A percentile compares a stretch with the other conserved stretches of the same genome.
Evolutionary conservation across 2,329 filamentous ascomycete species (phyloP).

Genomic region (Diaporthe vexans): DNA sequence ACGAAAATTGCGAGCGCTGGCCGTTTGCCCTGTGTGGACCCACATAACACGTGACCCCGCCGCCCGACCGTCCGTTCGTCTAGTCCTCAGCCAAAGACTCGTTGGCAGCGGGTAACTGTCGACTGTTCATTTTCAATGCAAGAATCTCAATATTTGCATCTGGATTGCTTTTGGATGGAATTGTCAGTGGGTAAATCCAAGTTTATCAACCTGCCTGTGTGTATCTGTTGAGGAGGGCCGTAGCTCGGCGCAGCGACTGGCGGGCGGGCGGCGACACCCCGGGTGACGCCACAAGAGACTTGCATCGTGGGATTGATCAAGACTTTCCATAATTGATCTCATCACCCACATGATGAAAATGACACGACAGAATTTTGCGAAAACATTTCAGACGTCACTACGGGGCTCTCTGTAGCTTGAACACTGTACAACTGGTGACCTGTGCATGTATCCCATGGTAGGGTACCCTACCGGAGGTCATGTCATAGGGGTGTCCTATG

Average conservation of each 20-base stretch:
- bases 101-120: too few relatives aligned
- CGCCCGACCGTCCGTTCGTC: not conserved
- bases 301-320: too few relatives aligned
- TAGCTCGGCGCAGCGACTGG: not conserved
- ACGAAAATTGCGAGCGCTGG: constrained; percentile 25
- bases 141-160: not conserved
- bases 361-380: too few relatives aligned
- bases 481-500: not conserved
- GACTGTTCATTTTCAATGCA: too few relatives aligned
- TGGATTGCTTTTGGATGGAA: not conserved
- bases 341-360: too few relatives aligned
- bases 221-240: not conserved
- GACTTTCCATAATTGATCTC: too few relatives aligned
- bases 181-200: not conserved
- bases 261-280: not conserved
- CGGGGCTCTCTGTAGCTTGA: too few relatives aligned
- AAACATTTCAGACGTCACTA: too few relatives aligned
- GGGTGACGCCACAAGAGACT: not conserved
- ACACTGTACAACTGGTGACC: too few relatives aligned
- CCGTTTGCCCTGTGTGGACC: constrained; percentile 12
- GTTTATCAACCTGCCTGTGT: not conserved
- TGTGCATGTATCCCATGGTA: too few relatives aligned
- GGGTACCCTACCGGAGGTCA: too few relatives aligned
- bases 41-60: constrained; percentile 13
- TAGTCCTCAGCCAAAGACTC: not conserved